Base-by-base conservation (phyloP, 495 filamentous ascomycete species). In the Jackrogersella minutella region DNA sequence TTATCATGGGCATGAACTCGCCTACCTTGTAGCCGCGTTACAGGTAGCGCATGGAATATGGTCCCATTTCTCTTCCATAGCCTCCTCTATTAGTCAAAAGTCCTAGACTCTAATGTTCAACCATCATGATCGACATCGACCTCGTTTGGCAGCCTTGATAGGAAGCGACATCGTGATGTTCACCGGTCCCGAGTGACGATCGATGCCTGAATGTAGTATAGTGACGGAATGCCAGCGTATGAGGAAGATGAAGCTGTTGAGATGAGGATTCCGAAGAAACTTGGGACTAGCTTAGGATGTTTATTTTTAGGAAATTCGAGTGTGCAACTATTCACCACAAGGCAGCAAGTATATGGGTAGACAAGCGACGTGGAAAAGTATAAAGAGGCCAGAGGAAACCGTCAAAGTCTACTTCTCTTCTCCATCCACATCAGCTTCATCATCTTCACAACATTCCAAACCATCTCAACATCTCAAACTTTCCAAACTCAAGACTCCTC, bases 361-460 rank as follows among this genome's bases (percentile, higher is more conserved):
- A 31, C 16, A 49, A 17, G 14, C 6, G 24, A 31, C 4, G 6
- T 30, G n/a, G 17, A 49, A 49, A 49, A 31, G n/a, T 49, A 49
- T 49, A 49, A 49, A 49, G 24, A 31, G 44, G 21, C n/a, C 13
- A 5, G 8, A 26, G 17, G 26, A 26, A 49, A 30, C 26, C 44
- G 21, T 31, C 26, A 16, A 10, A 49, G 7, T 49, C 24, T 6
- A 31, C 44, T 49, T 49, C 26, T 31, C 26, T 49, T 49, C 44
- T 49, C n/a, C 44, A 49, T 49, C 44, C 30, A 49, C 44, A 30
- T 31, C 44, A 11, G 31, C 44, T 49, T 26, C 30, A 26, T 30
- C 26, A 17, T 14, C 17, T 17, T 13, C 24, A 49, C 30, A 13
- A 31, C 44, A 49, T 46, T 24, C 41, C 41, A 46, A 46, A n/a